Evolutionary conservation across 2,329 filamentous ascomycete genomes (phyloP).

Genomic region (Magnaporthiopsis rhizophila): DNA sequence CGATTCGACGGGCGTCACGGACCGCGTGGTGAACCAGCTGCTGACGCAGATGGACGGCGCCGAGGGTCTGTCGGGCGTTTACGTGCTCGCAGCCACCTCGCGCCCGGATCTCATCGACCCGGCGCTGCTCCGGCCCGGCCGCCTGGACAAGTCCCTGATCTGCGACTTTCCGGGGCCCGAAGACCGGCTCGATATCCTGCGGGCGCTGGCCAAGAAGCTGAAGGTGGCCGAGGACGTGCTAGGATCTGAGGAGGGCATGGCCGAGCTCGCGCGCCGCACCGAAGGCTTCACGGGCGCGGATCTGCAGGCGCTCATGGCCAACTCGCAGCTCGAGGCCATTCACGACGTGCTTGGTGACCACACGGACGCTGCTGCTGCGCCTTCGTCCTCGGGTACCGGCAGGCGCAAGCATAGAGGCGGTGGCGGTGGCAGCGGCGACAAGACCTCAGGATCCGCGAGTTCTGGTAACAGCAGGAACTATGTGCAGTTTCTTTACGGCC

Average conservation of each 20-base stretch:
- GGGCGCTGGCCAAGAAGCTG: slow-evolving; percentile 74
- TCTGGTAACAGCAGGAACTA: slow-evolving; percentile 41
- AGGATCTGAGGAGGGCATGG: slow-evolving; percentile 45
- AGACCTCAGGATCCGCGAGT: slow-evolving; percentile 18
- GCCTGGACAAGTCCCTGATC: slow-evolving; percentile 85
- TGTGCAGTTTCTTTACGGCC: slow-evolving; percentile 78
- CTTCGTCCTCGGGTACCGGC: background rate
- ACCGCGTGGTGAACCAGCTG: slow-evolving; percentile 95
- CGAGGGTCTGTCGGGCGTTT: slow-evolving; percentile 88
- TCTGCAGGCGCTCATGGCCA: slow-evolving; percentile 89
- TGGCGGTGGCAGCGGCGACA: slow-evolving; percentile 27
- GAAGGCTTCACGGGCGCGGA: slow-evolving; percentile 93
- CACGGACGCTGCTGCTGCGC: slow-evolving; percentile 18
- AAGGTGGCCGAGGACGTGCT: slow-evolving; percentile 61
- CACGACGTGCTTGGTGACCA: slow-evolving; percentile 77
- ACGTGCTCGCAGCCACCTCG: slow-evolving; percentile 90
- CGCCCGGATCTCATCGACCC: slow-evolving; percentile 94
- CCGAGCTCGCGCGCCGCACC: slow-evolving; percentile 70
- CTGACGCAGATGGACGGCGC: slow-evolving; percentile 98
- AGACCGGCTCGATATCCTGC: slow-evolving; percentile 83
- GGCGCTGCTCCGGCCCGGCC: slow-evolving; percentile 80
- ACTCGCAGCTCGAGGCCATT: slow-evolving; percentile 93
- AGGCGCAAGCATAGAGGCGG: slow-evolving; percentile 10
- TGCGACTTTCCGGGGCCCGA: slow-evolving; percentile 78
- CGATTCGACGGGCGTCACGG: slow-evolving; percentile 96